A percentile compares a stretch with the other conserved stretches of the same genome.
These are phyloP conservation scores for Globisporangium paroecandrum DNA, from an alignment of 352 stramenopile species.

Conservation along the genomic window DNA sequence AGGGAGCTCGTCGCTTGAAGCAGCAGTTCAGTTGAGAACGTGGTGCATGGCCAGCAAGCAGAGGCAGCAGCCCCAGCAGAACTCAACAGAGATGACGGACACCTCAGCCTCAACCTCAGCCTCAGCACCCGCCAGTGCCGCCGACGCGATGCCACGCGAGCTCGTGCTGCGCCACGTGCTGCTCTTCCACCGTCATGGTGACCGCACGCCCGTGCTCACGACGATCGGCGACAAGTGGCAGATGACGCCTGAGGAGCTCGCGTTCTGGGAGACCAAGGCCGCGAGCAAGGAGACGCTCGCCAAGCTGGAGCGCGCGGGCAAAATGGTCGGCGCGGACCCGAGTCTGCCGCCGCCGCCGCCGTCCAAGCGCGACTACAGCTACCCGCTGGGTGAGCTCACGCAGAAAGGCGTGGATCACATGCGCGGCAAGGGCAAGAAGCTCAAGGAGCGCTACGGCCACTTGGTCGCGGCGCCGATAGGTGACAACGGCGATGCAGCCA, in stretches of 20 bases:
- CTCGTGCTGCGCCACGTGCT: conserved; percentile 68
- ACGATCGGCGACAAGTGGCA: conserved; percentile 47
- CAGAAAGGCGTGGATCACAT: conserved; percentile 70
- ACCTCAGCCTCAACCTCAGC: not conserved
- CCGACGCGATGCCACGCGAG: conserved; percentile 14
- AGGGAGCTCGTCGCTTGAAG: not conserved
- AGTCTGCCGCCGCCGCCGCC: conserved; percentile 40
- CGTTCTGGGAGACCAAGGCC: conserved; percentile 59
- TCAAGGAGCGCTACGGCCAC: conserved; percentile 45
- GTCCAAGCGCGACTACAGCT: conserved; percentile 34
- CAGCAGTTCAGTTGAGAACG: not conserved
- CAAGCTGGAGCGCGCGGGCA: conserved; percentile 41
- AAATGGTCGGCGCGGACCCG: conserved; percentile 42
- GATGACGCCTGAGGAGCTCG: conserved; percentile 49
- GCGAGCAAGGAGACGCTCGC: conserved; percentile 50
- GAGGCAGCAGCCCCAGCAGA: not conserved
- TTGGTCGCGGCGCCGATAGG: conserved; percentile 23
- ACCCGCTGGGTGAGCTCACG: conserved; percentile 59
- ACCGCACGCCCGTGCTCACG: conserved; percentile 71
- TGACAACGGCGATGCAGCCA: not conserved
- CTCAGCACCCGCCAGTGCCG: not conserved
- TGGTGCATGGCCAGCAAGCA: not conserved
- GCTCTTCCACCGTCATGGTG: conserved; percentile 78
- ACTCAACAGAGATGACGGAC: not conserved
- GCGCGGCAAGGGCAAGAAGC: conserved; percentile 47